Conservation (phyloP, 306 rosid genomes). For the Citrullus colocynthis region DNA sequence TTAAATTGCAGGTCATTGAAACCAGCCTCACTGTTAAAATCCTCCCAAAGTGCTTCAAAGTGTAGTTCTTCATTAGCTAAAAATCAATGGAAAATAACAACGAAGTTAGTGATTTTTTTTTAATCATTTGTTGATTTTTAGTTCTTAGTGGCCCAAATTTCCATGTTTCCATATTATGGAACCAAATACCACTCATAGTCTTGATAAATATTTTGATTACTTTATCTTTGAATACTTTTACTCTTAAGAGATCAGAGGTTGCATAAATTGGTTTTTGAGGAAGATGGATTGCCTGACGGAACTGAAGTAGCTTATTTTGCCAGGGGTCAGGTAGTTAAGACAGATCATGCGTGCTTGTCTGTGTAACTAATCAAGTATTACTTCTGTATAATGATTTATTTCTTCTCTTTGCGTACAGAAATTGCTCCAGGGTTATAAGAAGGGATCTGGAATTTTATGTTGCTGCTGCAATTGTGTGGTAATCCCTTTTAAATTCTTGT, state of each 20-base stretch:
- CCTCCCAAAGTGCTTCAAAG: conserved; percentile 30
- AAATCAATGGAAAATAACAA: conserved; percentile 72
- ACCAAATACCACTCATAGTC: not conserved
- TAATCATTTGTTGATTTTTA: not conserved
- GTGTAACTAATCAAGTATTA: not conserved
- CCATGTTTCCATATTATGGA: not conserved
- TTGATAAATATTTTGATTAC: not conserved
- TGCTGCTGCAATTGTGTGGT: conserved; percentile 87
- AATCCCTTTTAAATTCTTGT: conserved; percentile 16
- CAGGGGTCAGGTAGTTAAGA: conserved; percentile 73
- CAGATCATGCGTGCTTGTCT: conserved; percentile 15
- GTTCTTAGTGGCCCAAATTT: conserved; percentile 4
- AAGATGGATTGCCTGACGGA: conserved; percentile 92
- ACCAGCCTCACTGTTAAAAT: conserved; percentile 39
- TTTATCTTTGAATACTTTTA: conserved; percentile 1
- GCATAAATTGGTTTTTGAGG: conserved; percentile 90
- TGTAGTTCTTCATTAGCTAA: conserved; percentile 38
- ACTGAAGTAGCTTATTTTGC: conserved; percentile 92
- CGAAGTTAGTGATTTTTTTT: conserved; percentile 13
- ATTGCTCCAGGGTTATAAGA: conserved; percentile 89
- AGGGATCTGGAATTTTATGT: conserved; percentile 74
- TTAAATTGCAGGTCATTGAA: conserved; percentile 46
- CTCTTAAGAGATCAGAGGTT: conserved; percentile 61
- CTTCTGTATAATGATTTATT: conserved; percentile 10
- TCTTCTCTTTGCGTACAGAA: conserved; percentile 42